Evolutionary conservation across 495 filamentous ascomycete genomes (phyloP), one percentile per base, ranked within the genome.

Genomic region (Penicillium psychrofluorescens): DNA sequence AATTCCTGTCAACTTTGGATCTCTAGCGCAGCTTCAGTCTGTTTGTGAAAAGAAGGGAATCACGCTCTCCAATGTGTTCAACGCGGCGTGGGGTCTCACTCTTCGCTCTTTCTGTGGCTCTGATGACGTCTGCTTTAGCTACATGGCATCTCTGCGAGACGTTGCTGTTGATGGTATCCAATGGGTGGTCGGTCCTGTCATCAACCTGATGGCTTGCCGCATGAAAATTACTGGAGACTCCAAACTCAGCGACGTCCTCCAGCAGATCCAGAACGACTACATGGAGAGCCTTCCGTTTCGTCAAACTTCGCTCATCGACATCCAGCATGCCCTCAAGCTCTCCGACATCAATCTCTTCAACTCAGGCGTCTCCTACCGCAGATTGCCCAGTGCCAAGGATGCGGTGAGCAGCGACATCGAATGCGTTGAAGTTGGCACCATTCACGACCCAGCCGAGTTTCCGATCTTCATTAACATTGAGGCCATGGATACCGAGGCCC

Each of bases 381-480:
- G 61, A 28, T 58, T 72, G 7, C 63, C 69, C 1, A 40, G 54
- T 0, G 43, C 46, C 0, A 51, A 54, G 29, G 50, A 50, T 9
- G 43, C 29, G 1, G 44, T 59, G 28, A 45, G 47, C 29, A 56
- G 56, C 29, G 54, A 55, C 9, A 66, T 75, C 8, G 45, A 64
- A n/a, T 64, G 70, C 37, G 47, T 57, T 3, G 64, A 70, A 38
- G 56, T 60, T 29, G 62, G 61, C 7, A 52, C 65, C 2, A 71
- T 76, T 29, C 67, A 79, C 36, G 77, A 80, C 41, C 77, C 77
- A 0, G 76, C 76, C 5, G 76, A 81, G 54, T 76, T 76, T 48
- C 64, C 66, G 7, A 52, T 81, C 1, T 77, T 68, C 30, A 55
- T 80, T 41, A 79, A 79, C 45, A 66, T 81, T 16, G 77, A 79